Evolutionary conservation across 2,329 filamentous ascomycete species (phyloP), one percentile per base, ranked within the genome.

Genomic region (Trichophyton rubrum): DNA sequence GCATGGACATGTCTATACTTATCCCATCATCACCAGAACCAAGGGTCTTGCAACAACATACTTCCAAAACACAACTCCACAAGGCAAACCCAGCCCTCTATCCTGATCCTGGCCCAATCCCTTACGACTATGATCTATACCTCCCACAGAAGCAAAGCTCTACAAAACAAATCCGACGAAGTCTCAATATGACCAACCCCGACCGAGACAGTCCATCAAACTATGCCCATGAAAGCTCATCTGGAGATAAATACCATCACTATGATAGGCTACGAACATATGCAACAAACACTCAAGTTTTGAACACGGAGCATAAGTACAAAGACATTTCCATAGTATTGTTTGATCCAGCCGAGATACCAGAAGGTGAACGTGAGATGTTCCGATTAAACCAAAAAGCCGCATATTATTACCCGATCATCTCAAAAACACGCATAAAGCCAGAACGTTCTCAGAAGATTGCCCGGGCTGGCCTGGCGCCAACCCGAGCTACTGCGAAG

Each of bases 341-440:
- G 38, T 81, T 83, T 66, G 78, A 85, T 64, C 76, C 78, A 0
- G 74, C 64, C 15, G 66, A 71, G 55, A 64, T 65, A 17, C 67
- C 69, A 30, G 64, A 65, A 49, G 55, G 62, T 11, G 51, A 40
- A 17, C 53, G 56, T 9, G 30, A 55, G 13, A 38, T 27, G 22
- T 47, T 55, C 20, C 64, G 66, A 6, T 65, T 68, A 20, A 76
- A 73, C 61, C 73, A 75, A 58, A 80, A 80, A 67, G 83, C 76
- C 1, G 83, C 83, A 13, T 86, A 84, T 69, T 83, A 83, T 68
- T 85, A 85, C 63, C 82, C 83, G 0, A 80, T 86, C 59, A 70
- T 79, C 20, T 78, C 80, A 67, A 79, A 80, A 67, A 80, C 79
- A n/a, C 77, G 76, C 22, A 74, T 86, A 56, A 81, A 79, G 69